These are phyloP conservation scores for Sutorius eximius DNA, from an alignment of 1,284 basidiomycete species.

Conservation along the genomic window DNA sequence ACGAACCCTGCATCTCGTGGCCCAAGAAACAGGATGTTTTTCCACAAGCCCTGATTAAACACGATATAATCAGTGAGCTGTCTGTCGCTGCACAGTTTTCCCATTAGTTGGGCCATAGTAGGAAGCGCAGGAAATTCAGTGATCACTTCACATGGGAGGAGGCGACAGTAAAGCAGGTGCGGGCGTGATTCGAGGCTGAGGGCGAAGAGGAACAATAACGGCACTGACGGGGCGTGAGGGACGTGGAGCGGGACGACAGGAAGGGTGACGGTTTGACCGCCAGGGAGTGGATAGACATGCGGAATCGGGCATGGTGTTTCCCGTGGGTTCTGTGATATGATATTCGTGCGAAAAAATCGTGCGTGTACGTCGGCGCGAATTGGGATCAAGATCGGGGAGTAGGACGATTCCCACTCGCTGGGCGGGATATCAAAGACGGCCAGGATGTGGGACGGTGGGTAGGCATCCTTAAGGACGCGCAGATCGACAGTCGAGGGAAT, in stretches of 20 bases:
- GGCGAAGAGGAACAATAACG: slow-evolving; percentile 33
- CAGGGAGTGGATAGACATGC: slow-evolving; percentile 10
- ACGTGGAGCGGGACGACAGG: slow-evolving; percentile 35
- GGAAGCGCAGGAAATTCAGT: slow-evolving; percentile 52
- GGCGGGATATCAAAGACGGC: slow-evolving; percentile 40
- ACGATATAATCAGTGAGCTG: slow-evolving; percentile 32
- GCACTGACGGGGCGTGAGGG: slow-evolving; percentile 36
- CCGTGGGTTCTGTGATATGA: slow-evolving; percentile 35
- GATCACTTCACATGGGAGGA: slow-evolving; percentile 43
- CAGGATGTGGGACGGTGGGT: slow-evolving; percentile 51
- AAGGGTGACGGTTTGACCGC: slow-evolving; percentile 26
- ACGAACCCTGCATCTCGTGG: slow-evolving; percentile 38
- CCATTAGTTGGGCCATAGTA: slow-evolving; percentile 51
- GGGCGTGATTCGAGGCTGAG: slow-evolving; percentile 35
- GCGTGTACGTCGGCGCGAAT: slow-evolving; percentile 44
- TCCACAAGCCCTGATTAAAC: slow-evolving; percentile 46
- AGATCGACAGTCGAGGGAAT: slow-evolving; percentile 44
- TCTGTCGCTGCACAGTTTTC: slow-evolving; percentile 29
- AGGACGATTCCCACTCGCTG: slow-evolving; percentile 33
- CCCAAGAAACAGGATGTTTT: slow-evolving; percentile 43
- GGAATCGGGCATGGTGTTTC: slow-evolving; percentile 38
- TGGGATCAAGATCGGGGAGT: slow-evolving; percentile 46
- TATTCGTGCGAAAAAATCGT: slow-evolving; percentile 42
- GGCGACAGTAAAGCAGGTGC: slow-evolving; percentile 37
- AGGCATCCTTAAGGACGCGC: slow-evolving; percentile 40